A percentile compares a stretch with the other conserved stretches of the same genome.
Conservation (phyloP, 805 yeast genomes). For the Kuraishia piskuri region DNA sequence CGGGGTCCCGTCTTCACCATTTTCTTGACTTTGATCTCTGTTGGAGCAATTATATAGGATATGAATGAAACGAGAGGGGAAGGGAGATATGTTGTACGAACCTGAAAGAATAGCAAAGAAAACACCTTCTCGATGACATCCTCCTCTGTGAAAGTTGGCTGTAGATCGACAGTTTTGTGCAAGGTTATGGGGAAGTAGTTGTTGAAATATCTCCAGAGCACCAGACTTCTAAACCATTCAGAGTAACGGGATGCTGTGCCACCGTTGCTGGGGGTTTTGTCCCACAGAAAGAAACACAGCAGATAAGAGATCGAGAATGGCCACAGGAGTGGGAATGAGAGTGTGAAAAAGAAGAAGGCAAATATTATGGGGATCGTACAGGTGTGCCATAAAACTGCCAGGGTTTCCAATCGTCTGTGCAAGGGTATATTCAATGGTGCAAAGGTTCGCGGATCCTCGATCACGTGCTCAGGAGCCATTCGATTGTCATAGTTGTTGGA, state of each 20-base stretch:
- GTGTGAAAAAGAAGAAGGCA: constrained; percentile 43
- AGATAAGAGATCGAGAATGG: constrained; percentile 55
- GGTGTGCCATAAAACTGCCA: constrained; percentile 66
- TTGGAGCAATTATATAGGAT: neutral
- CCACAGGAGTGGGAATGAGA: constrained; percentile 63
- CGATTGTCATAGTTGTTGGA: constrained; percentile 3
- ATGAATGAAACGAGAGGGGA: neutral
- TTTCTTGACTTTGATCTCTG: constrained; percentile 7
- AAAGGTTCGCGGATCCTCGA: constrained; percentile 13
- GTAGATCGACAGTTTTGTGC: constrained; percentile 58
- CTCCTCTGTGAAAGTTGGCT: constrained; percentile 54
- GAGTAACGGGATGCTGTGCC: constrained; percentile 50
- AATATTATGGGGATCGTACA: constrained; percentile 56
- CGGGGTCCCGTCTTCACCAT: constrained; percentile 50
- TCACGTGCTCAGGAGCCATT: neutral
- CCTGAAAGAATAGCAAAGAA: constrained; percentile 6
- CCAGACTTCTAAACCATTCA: constrained; percentile 42
- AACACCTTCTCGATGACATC: constrained; percentile 3
- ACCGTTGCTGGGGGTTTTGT: constrained; percentile 73
- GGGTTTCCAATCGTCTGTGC: constrained; percentile 52
- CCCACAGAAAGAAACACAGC: constrained; percentile 43
- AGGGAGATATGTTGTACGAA: constrained; percentile 2
- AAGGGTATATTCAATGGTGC: constrained; percentile 54
- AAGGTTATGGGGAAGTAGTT: constrained; percentile 73
- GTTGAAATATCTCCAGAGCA: constrained; percentile 65